A percentile compares a stretch with the other conserved stretches of the same genome.
Evolutionary conservation across 2,329 filamentous ascomycete species (phyloP).

Genomic region (Diaporthe ampelina): DNA sequence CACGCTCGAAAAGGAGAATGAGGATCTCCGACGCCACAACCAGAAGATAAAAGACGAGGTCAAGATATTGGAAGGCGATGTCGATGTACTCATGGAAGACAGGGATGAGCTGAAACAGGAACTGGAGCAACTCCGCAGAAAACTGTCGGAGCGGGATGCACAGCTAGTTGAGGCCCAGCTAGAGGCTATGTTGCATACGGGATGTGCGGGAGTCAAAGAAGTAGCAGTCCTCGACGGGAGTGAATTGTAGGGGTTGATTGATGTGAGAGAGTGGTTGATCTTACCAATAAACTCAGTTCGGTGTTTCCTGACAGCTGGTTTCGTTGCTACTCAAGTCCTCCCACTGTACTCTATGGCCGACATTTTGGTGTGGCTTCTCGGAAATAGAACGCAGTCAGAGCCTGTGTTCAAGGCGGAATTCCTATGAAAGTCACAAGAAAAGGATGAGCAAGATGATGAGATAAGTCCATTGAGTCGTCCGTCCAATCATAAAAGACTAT

Average conservation of each 20-base stretch:
- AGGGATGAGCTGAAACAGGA: conserved; percentile 14
- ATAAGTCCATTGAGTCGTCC: not conserved
- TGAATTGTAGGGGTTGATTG: not conserved
- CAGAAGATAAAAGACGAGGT: not conserved
- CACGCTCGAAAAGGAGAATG: not conserved
- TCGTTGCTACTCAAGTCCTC: not conserved
- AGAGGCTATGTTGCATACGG: not conserved
- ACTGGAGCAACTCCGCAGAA: not conserved
- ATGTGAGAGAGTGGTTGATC: too few species aligned
- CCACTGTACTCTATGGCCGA: too few species aligned
- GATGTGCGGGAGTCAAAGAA: not conserved
- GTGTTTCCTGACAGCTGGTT: not conserved
- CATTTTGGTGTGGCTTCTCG: too few species aligned
- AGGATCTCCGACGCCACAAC: not conserved
- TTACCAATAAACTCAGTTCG: not conserved
- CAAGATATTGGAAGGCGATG: not conserved
- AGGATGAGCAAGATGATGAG: not conserved
- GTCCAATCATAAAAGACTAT: not conserved
- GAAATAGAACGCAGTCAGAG: too few species aligned
- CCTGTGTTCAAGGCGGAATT: too few species aligned
- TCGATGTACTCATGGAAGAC: conserved; percentile 20
- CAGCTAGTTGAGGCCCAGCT: not conserved
- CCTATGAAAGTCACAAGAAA: not conserved
- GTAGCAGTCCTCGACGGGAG: too few species aligned
- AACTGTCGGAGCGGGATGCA: not conserved